These are phyloP conservation scores for Inonotus obliquus DNA, from an alignment of 1,284 basidiomycete species.

Conservation along the genomic window DNA sequence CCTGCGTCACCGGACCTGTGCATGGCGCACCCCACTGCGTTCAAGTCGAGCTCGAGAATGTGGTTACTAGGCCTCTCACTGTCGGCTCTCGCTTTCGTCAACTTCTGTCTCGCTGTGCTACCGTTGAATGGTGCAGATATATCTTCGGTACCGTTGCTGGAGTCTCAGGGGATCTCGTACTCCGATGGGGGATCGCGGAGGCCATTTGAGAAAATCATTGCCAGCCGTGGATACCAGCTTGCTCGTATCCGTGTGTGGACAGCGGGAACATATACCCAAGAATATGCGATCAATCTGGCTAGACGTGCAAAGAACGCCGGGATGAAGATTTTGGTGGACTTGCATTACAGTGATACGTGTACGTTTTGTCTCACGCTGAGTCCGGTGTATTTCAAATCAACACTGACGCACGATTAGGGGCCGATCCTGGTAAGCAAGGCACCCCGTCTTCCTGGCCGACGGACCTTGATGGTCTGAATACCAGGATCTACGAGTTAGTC, in stretches of 20 bases:
- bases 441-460: conserved; percentile 58
- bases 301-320: conserved; percentile 53
- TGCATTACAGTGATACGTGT: conserved; percentile 66
- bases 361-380: conserved; percentile 18
- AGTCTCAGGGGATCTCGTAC: conserved; percentile 45
- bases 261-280: conserved; percentile 48
- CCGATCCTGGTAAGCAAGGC: conserved; percentile 55
- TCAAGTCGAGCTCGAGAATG: neutral
- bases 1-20: neutral
- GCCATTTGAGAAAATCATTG: conserved; percentile 51
- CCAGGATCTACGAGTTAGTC: conserved; percentile 47
- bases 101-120: conserved; percentile 29
- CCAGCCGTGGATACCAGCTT: conserved; percentile 49
- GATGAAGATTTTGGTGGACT: conserved; percentile 52
- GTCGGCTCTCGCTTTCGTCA: neutral
- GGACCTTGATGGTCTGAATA: conserved; percentile 44
- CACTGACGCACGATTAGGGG: conserved; percentile 37
- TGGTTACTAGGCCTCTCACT: neutral
- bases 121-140: conserved; percentile 56
- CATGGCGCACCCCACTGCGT: neutral
- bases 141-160: conserved; percentile 51
- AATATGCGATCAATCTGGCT: conserved; percentile 49
- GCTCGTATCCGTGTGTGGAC: conserved; percentile 62
- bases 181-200: conserved; percentile 40
- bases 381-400: neutral